These are phyloP conservation scores for Aspergillus niger DNA, from an alignment of 2,329 filamentous ascomycete species.

Conservation along the genomic window DNA sequence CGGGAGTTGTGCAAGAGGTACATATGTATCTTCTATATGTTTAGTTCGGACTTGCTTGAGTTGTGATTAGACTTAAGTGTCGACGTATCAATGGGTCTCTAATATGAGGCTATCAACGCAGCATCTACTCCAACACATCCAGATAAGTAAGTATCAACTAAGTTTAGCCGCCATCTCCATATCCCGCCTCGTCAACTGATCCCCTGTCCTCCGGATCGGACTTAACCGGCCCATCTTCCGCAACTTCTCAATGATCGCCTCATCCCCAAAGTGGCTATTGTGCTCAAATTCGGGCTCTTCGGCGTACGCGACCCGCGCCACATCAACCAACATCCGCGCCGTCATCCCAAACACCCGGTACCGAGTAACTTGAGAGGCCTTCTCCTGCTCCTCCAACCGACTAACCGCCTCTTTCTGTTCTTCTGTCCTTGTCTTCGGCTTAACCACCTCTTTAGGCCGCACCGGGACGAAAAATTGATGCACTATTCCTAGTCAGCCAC, in stretches of 20 bases:
- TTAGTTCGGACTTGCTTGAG: too few relatives aligned
- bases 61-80: too few relatives aligned
- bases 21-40: too few relatives aligned
- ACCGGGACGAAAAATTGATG: constrained; percentile 93
- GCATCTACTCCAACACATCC: neutral
- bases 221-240: constrained; percentile 59
- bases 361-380: constrained; percentile 51
- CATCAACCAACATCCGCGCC: constrained; percentile 84
- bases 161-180: constrained; percentile 48
- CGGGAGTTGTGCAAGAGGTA: neutral
- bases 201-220: constrained; percentile 52
- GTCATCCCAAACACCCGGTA: constrained; percentile 97
- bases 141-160: constrained; percentile 7
- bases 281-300: constrained; percentile 83
- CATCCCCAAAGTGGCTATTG: constrained; percentile 65
- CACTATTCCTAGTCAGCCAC: constrained; percentile 48
- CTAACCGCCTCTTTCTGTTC: constrained; percentile 45
- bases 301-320: constrained; percentile 78
- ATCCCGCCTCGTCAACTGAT: constrained; percentile 55
- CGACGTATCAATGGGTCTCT: too few relatives aligned
- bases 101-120: neutral
- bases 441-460: constrained; percentile 67
- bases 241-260: constrained; percentile 63
- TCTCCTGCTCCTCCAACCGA: constrained; percentile 51
- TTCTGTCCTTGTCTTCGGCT: constrained; percentile 50